A percentile compares a stretch with the other conserved stretches of the same genome.
phyloP scores from a whole-genome alignment of 2,329 filamentous ascomycete genomes.

The Venturia aucupariae region DNA sequence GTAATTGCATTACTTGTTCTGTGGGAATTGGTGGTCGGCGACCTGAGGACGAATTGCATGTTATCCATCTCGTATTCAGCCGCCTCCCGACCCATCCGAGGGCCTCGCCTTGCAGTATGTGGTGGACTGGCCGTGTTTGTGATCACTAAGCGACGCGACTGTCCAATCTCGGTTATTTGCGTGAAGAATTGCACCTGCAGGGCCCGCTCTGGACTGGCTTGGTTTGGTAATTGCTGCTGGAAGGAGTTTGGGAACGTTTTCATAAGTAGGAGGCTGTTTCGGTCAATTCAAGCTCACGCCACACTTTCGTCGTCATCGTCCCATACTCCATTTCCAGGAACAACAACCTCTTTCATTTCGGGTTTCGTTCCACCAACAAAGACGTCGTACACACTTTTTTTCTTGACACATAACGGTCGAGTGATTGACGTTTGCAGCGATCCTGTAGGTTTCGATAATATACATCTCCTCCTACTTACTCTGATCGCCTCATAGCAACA shows the following conservation, averaged over 20 bases:
- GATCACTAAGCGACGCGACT: slow-evolving; percentile 8
- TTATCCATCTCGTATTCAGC: not conserved
- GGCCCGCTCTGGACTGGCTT: not conserved
- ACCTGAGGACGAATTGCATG: no score
- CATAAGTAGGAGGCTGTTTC: not conserved
- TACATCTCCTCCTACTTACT: not conserved
- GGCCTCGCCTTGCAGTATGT: not conserved
- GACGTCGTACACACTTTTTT: not conserved
- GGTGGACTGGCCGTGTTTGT: not conserved
- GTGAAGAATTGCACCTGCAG: not conserved
- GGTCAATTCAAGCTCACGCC: not conserved
- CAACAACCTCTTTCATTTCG: not conserved
- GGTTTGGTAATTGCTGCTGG: not conserved
- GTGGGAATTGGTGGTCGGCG: no score
- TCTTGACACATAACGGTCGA: not conserved
- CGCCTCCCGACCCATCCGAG: not conserved
- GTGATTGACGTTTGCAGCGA: not conserved
- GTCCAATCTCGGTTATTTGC: not conserved
- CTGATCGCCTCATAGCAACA: not conserved
- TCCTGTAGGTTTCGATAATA: not conserved
- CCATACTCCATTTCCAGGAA: not conserved
- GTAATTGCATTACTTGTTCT: no score
- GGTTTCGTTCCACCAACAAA: not conserved
- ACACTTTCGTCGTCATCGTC: slow-evolving; percentile 5
- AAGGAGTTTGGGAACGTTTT: not conserved